These are phyloP conservation scores for Cladosporium velox DNA, from an alignment of 2,329 filamentous ascomycete species.

Conservation along the genomic window DNA sequence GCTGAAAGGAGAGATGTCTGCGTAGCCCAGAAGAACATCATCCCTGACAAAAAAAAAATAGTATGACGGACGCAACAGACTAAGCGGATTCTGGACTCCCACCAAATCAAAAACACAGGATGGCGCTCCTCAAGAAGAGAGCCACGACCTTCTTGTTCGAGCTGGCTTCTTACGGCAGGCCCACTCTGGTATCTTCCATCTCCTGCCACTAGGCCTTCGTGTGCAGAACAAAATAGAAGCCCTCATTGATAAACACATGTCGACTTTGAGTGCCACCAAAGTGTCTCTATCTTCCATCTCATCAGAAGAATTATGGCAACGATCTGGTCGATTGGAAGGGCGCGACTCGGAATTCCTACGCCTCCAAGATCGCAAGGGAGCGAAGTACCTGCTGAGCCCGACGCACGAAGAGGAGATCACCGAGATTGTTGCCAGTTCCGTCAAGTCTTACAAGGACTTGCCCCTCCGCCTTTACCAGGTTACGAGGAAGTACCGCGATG, in stretches of 20 bases:
- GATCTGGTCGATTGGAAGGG: conserved; percentile 73
- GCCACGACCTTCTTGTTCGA: conserved; percentile 47
- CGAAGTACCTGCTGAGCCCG: conserved; percentile 75
- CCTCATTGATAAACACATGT: conserved; percentile 89
- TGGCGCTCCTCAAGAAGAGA: conserved; percentile 60
- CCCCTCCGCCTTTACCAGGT: conserved; percentile 90
- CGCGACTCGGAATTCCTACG: conserved; percentile 66
- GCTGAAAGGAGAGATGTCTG: background rate
- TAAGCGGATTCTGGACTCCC: conserved; percentile 79
- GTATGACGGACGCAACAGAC: conserved; percentile 59
- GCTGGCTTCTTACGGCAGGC: conserved; percentile 61
- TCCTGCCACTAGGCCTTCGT: conserved; percentile 81
- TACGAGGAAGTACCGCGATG: conserved; percentile 90
- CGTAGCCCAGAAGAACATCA: background rate
- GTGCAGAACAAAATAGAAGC: conserved; percentile 86
- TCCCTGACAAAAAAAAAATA: conserved; percentile 36
- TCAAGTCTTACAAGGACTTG: conserved; percentile 82
- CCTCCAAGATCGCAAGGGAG: conserved; percentile 75
- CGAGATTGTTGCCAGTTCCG: conserved; percentile 67
- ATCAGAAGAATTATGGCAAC: conserved; percentile 78
- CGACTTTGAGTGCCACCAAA: conserved; percentile 71
- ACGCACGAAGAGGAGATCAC: conserved; percentile 99
- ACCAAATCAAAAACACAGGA: conserved; percentile 44
- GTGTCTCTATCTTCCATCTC: conserved; percentile 82
- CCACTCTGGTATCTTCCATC: conserved; percentile 87